Percentiles rank a stretch among this genome's conserved stretches.
Evolutionary conservation across 352 stramenopile genomes (phyloP).

Genomic region (Thalassiosira mediterranea): DNA sequence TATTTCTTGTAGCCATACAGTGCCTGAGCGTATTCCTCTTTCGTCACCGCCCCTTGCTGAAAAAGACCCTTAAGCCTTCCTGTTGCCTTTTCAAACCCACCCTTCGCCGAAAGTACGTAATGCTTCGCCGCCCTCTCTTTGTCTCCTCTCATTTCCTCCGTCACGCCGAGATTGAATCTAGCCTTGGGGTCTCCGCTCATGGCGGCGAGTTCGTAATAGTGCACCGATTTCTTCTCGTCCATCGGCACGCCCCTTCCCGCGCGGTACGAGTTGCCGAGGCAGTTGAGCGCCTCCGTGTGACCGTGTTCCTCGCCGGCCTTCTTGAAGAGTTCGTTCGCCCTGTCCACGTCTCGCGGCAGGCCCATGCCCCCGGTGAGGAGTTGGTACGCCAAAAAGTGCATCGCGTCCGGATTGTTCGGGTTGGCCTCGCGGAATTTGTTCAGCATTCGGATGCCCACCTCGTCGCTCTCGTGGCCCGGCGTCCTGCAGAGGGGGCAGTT

Average conservation of each 20-base stretch:
- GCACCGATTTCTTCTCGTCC: background rate
- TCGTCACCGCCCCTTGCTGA: background rate
- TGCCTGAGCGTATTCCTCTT: background rate
- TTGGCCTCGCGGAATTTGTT: background rate
- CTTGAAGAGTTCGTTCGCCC: background rate
- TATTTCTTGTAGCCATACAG: slow-evolving; percentile 1
- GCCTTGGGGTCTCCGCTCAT: slow-evolving; percentile 10
- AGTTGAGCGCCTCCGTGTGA: background rate
- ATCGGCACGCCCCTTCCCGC: background rate
- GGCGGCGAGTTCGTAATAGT: slow-evolving; percentile 17
- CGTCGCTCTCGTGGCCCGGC: background rate
- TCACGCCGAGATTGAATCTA: slow-evolving; percentile 15
- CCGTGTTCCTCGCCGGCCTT: slow-evolving; percentile 11
- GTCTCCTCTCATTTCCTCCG: slow-evolving; percentile 1
- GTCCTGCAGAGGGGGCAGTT: background rate
- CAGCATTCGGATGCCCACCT: background rate
- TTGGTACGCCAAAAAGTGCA: background rate
- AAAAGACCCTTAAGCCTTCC: background rate
- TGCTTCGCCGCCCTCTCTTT: slow-evolving; percentile 16
- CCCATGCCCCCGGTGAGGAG: background rate
- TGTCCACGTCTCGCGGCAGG: background rate
- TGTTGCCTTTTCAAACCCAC: background rate
- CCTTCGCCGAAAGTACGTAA: slow-evolving; percentile 3
- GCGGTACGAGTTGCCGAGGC: slow-evolving; percentile 1
- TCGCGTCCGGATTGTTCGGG: background rate